Evolutionary conservation across 2,329 filamentous ascomycete genomes (phyloP), one percentile per base, ranked within the genome.

Genomic region (Dothistroma septosporum): DNA sequence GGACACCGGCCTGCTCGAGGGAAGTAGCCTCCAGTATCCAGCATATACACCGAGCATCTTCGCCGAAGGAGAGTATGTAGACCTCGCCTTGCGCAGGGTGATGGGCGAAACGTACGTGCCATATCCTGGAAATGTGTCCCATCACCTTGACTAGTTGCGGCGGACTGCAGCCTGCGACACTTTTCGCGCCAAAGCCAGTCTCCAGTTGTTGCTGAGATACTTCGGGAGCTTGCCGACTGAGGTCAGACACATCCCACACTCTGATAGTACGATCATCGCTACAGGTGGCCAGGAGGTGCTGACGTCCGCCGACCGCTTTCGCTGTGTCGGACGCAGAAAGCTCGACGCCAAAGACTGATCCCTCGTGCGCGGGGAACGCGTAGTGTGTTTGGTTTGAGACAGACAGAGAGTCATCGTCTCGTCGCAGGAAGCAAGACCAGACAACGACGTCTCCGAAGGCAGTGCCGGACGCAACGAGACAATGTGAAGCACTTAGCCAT

Each of bases 381-480:
- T 82, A 80, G 66, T 85, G 83, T 14, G 82, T 78, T 5, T 74
- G 76, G 14, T 76, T 73, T 24, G 65, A 64, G 31, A 71, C 71
- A 37, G 66, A 53, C 10, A 63, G 33, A 9, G 32, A 28, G 19
- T 59, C 56, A 11, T 52, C 37, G 2, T 60, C 53, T 14, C 46
- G 22, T 22, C 53, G 12, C 11, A 55, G 22, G 14, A 70, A 12
- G 67, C 85, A 92, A 65, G 87, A 90, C 94, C 94, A 97, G 16
- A 96, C 84, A 41, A 97, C 81, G 35, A 99, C 89, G 74, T 97
- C 92, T 2, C 94, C 94, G 75, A 97, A 97, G 0, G 93, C 92
- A 0, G 94, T 97, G 0, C 94, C 94, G 2, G 90, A 90, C 7
- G 91, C 91, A 55, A 97, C 84, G 21, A 97, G 81, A 50, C 96